Conservation (phyloP, 257 asterid species). For the Verbascum thapsus region DNA sequence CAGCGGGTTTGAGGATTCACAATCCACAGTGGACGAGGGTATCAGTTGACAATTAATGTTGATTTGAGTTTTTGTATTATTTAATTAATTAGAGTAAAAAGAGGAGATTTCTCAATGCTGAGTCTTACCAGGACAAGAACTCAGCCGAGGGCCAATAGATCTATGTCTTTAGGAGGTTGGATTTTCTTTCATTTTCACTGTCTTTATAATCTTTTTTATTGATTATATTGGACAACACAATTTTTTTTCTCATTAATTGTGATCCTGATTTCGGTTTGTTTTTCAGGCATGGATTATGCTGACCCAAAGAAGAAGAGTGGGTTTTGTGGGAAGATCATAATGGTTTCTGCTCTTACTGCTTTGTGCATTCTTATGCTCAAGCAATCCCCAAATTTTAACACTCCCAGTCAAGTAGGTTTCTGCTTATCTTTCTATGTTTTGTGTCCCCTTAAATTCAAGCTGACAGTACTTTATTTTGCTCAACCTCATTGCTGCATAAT, state of each 20-base stretch:
- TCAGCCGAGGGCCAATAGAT: conserved; percentile 64
- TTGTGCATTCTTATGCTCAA: conserved; percentile 61
- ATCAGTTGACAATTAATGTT: conserved; percentile 38
- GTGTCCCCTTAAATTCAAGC: conserved; percentile 7
- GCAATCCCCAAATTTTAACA: conserved; percentile 53
- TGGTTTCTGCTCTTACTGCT: conserved; percentile 59
- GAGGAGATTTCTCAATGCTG: conserved; percentile 46
- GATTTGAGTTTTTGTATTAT: conserved; percentile 19
- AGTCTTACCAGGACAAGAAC: conserved; percentile 57
- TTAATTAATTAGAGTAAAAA: conserved; percentile 24
- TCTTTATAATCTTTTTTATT: background rate
- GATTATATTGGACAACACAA: background rate
- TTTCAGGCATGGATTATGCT: conserved; percentile 78
- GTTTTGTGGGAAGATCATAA: conserved; percentile 42
- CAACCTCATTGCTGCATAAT: background rate
- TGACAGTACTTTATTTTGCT: conserved; percentile 7
- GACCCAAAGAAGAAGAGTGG: conserved; percentile 76
- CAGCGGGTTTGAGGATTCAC: conserved; percentile 34
- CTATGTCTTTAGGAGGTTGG: conserved; percentile 72
- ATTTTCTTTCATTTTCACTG: background rate
- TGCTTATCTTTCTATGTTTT: conserved; percentile 5
- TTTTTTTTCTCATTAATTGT: conserved; percentile 16
- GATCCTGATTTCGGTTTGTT: conserved; percentile 4
- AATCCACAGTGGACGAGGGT: conserved; percentile 21
- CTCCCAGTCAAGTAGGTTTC: conserved; percentile 54